These are phyloP conservation scores for Capsicum chinense DNA, from an alignment of 257 asterid species.

Conservation along the genomic window DNA sequence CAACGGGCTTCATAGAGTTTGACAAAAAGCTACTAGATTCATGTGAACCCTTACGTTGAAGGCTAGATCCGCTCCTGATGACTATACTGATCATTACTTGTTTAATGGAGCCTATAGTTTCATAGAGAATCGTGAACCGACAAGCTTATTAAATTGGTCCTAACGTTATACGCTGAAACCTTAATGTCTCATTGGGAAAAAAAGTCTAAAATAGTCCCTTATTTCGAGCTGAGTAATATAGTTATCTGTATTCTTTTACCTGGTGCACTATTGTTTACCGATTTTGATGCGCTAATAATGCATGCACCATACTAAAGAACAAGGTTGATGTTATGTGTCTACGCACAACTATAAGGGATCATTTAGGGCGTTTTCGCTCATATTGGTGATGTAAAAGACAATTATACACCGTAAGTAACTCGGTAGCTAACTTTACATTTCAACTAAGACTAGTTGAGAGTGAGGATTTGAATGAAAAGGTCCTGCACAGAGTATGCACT, in stretches of 20 bases:
- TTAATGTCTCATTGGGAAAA: background rate
- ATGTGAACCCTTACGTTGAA: background rate
- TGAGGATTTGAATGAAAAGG: background rate
- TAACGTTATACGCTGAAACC: background rate
- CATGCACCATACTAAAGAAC: too few species aligned
- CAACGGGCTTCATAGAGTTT: too few species aligned
- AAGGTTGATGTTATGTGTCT: too few species aligned
- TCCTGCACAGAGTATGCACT: background rate
- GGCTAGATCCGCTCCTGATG: background rate
- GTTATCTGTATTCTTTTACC: too few species aligned
- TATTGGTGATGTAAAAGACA: background rate
- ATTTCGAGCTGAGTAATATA: too few species aligned
- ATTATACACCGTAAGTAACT: background rate
- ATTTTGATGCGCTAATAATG: too few species aligned
- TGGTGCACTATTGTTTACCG: too few species aligned
- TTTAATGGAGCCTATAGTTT: background rate
- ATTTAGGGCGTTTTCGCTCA: too few species aligned
- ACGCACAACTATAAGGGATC: too few species aligned
- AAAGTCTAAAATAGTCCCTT: too few species aligned
- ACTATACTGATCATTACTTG: background rate
- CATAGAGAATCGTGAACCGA: background rate
- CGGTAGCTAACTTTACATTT: background rate
- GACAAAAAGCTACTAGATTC: too few species aligned
- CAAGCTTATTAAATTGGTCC: background rate
- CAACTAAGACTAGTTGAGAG: background rate